Conservation (phyloP, 2,329 filamentous ascomycete species). For the Tricladium varicosporioides region DNA sequence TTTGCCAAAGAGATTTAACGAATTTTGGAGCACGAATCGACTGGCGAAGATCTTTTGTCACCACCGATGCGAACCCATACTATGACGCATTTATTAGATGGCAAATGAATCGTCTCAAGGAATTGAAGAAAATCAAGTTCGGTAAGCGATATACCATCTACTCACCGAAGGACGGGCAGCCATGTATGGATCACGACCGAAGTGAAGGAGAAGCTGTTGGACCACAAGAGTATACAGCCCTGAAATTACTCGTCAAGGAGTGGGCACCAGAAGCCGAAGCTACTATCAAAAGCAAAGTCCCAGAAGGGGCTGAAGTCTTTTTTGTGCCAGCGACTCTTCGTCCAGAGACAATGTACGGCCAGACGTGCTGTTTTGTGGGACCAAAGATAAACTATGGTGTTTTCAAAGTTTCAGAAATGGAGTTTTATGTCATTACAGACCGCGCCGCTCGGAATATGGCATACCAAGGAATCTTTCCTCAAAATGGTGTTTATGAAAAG, state of each 20-base stretch:
- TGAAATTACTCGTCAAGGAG: constrained; percentile 88
- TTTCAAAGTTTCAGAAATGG: constrained; percentile 73
- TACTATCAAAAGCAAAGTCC: constrained; percentile 73
- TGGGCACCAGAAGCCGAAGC: constrained; percentile 78
- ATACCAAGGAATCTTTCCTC: constrained; percentile 81
- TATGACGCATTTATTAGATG: constrained; percentile 94
- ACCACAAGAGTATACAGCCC: constrained; percentile 86
- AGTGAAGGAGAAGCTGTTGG: constrained; percentile 77
- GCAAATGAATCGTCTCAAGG: constrained; percentile 93
- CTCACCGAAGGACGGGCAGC: constrained; percentile 83
- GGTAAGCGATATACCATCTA: constrained; percentile 93
- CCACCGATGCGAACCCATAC: constrained; percentile 94
- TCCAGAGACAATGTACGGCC: constrained; percentile 98
- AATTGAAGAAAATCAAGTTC: constrained; percentile 89
- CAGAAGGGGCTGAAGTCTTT: constrained; percentile 76
- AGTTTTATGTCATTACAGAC: constrained; percentile 83
- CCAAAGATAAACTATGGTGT: constrained; percentile 87
- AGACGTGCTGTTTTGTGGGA: constrained; percentile 92
- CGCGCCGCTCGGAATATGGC: constrained; percentile 92
- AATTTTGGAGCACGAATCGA: constrained; percentile 86
- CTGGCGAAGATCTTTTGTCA: constrained; percentile 90
- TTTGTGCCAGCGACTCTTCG: constrained; percentile 89
- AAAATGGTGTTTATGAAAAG: constrained; percentile 73
- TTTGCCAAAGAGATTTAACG: constrained; percentile 75
- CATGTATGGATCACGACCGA: constrained; percentile 85